Evolutionary conservation across 306 rosid species (phyloP), one percentile per base, ranked within the genome.

Genomic region (Prunus kanzakura): DNA sequence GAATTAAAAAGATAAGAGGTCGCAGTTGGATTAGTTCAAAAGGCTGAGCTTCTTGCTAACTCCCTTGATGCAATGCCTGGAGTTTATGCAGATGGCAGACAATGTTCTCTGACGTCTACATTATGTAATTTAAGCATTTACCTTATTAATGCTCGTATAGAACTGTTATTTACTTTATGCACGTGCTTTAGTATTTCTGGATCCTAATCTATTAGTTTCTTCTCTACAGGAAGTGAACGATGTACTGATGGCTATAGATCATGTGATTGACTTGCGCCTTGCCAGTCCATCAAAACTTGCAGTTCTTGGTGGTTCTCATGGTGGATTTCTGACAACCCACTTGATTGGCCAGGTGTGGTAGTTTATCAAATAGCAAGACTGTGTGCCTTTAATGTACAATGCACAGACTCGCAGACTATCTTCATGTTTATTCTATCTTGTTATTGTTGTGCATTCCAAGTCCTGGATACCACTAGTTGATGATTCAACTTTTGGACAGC

Each of bases 311-410:
- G 97, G 96, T 78, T 95, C 99, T 43, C 97, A 92, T 80, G 97
- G 99, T 74, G 97, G 99, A 76, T 95, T 92, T 89, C 84, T 95
- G 65, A 86, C 97, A 76, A 88, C 97, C 82, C 99, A 95, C 89
- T 88, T 95, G 90, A 95, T 95, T 83, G 97, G 97, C 84, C 97
- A 95, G 97, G 99, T 91, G 55, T 75, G 52, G 78, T 74, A 67
- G 74, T 72, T 74, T 19, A 23, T 6, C 51, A 30, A 62, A 52
- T 43, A 52, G 32, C 35, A 55, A 75, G 75, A 45, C 23, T 38
- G 54, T 76, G 25, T 65, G 70, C 50, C 25, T 45, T 67, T 67
- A 49, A 1, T 38, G 9, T 38, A 38, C 69, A 38, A 65, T 5
- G 46, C 47, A 67, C 2, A n/a, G 12, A 65, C 6, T 45, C 1